A percentile compares a stretch with the other conserved stretches of the same genome.
phyloP scores from a whole-genome alignment of 225 moss, liverwort and hornwort genomes.

The Straminergon stramineum region DNA sequence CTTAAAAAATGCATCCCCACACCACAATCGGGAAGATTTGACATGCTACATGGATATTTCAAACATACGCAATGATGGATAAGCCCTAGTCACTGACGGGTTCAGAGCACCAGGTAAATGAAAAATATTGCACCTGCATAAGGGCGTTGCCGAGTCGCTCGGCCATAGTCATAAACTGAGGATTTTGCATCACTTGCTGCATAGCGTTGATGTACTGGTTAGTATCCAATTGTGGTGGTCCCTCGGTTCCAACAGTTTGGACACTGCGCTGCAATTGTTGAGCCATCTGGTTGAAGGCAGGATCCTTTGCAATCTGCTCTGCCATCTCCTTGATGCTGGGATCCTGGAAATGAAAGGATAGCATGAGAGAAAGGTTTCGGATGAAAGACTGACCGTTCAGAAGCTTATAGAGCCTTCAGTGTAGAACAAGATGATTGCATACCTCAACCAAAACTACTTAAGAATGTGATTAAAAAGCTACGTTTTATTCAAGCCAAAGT shows the following conservation, averaged over 20 bases:
- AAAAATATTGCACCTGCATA: slow-evolving; percentile 66
- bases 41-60: background rate
- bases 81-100: background rate
- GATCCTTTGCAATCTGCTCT: slow-evolving; percentile 97
- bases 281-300: slow-evolving; percentile 98
- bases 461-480: background rate
- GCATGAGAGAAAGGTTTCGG: background rate
- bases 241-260: slow-evolving; percentile 67
- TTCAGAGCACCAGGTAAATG: background rate
- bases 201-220: slow-evolving; percentile 90
- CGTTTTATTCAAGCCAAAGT: background rate
- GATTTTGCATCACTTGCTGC: slow-evolving; percentile 99
- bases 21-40: background rate
- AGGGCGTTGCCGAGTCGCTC: slow-evolving; percentile 96
- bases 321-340: slow-evolving; percentile 99
- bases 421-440: background rate
- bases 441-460: background rate
- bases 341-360: slow-evolving; percentile 43
- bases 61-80: background rate
- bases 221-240: slow-evolving; percentile 79
- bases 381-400: background rate
- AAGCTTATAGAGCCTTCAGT: background rate
- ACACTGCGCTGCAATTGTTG: slow-evolving; percentile 91
- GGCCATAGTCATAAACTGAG: slow-evolving; percentile 99
- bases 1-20: background rate